A percentile compares a stretch with the other conserved stretches of the same genome.
phyloP scores from a whole-genome alignment of 768 basidiomycete species.

The Russula ochroleuca region DNA sequence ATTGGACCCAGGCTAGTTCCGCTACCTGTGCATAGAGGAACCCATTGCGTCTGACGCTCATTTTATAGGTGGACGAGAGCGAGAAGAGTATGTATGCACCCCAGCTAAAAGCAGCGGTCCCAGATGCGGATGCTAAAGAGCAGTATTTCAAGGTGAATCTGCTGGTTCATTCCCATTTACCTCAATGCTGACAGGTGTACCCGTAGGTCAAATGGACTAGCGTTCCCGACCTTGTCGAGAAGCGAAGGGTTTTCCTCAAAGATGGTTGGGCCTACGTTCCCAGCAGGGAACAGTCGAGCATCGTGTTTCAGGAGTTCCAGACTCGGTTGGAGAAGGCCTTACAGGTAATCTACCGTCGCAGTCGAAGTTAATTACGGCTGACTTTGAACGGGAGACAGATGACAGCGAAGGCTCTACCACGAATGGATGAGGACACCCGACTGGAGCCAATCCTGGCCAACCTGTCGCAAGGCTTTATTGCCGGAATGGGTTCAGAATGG shows the following conservation, averaged over 20 bases:
- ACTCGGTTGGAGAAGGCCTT: slow-evolving; percentile 65
- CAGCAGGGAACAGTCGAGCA: slow-evolving; percentile 66
- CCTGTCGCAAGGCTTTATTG: slow-evolving; percentile 89
- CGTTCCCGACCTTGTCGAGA: slow-evolving; percentile 88
- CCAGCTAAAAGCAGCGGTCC: slow-evolving; percentile 50
- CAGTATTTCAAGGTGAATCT: slow-evolving; percentile 68
- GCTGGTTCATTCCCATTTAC: background rate
- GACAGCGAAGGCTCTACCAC: slow-evolving; percentile 81
- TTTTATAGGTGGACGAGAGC: slow-evolving; percentile 47
- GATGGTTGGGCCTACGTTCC: slow-evolving; percentile 90
- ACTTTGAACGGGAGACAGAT: slow-evolving; percentile 41
- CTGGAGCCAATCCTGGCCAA: slow-evolving; percentile 85
- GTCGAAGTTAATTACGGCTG: background rate
- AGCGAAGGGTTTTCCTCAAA: slow-evolving; percentile 69
- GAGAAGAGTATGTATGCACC: slow-evolving; percentile 50
- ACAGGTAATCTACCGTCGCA: slow-evolving; percentile 46
- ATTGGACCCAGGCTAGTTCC: slow-evolving; percentile 54
- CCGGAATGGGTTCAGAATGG: slow-evolving; percentile 87
- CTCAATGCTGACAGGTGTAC: background rate
- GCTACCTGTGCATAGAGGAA: slow-evolving; percentile 4
- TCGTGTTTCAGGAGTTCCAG: slow-evolving; percentile 86
- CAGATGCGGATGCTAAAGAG: slow-evolving; percentile 39
- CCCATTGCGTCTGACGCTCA: slow-evolving; percentile 6
- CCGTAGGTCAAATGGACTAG: slow-evolving; percentile 93
- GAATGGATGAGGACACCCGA: slow-evolving; percentile 92